Base-by-base conservation (phyloP, 2,329 filamentous ascomycete genomes). In the Fusarium sp. region DNA sequence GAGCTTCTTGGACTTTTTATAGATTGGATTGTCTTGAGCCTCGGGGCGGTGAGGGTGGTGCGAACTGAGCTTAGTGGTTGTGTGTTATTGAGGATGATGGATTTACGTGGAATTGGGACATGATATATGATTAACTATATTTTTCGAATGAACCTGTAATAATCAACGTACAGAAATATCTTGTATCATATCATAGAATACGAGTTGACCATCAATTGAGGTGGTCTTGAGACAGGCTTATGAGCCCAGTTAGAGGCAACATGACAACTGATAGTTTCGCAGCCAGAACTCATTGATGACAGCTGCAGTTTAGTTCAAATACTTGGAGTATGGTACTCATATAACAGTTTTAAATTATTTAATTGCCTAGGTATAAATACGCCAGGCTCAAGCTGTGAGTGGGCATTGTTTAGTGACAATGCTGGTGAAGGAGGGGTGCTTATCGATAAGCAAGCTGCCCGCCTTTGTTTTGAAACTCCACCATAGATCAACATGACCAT, bases 401-500 rank as follows among this genome's bases (percentile, higher is more conserved):
- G 51, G 38, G n/a, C n/a, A 9, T 27, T 40, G 59, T 62, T 44
- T 49, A 31, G 29, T 18, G 23, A 29, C 14, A 3, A 16, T 6
- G 42, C 18, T 34, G 25, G 25, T 25, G 25, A 27, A 8, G 6
- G 50, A 27, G 31, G 50, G 51, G 59, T 29, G 20, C 40, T 61
- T 69, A 71, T 71, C 68, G 68, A 71, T 71, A 71, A 71, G 54
- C 13, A 23, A 68, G 49, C 44, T 60, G 40, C 53, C 58, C 53
- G n/a, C 31, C 14, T 31, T 23, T 71, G 65, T 71, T 71, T 69
- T 71, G 68, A 57, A 68, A 68, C 64, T 58, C 67, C 53, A 59
- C 63, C 27, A 55, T 25, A 34, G 20, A 31, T 70, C 67, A 68
- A 70, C 46, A 64, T 18, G 18, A 42, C 20, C 16, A 4, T 61